Evolutionary conservation across 257 asterid genomes (phyloP), one percentile per base, ranked within the genome.

Genomic region (Thymus quinquecostatus): DNA sequence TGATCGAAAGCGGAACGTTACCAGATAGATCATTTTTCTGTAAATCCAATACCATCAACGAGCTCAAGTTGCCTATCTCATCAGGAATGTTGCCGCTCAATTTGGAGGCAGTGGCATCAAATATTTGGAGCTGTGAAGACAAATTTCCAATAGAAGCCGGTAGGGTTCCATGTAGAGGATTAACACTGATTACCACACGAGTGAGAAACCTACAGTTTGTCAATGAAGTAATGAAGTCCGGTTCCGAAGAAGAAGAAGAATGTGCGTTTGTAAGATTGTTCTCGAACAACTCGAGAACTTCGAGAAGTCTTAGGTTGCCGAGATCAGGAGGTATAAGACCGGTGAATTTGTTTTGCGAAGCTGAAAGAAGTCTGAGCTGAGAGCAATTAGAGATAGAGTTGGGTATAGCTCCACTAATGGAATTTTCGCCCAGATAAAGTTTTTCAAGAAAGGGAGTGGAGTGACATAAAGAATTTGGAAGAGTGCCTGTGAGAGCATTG

Each of bases 401-500:
- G 0, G 84, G 84, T 33, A 84, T 78, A 4, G 1, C 8, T 64
- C 84, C 83, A 36, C 13, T 66, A 1, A 79, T 7, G 11, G 41
- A 0, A 9, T 79, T 70, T 1, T 0, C 0, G 10, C 0, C 4
- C 13, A 79, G 77, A 1, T 1, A 5, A 38, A 79, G 27, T 1
- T 12, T 0, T 59, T 79, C 32, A 40, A 79, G 57, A 58, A 10
- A 0, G 5, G 74, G 68, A 49, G 61, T 13, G 10, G 2, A 2
- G 1, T 21, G 1, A 13, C 77, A 60, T 6, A 51, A 30, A 61
- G n/a, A 29, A 4, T 64, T 11, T 1, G 82, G 73, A 58, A 80
- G 77, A 59, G 12, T 21, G 2, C 85, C 85, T 30, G 74, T 48
- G 14, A 80, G 44, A 21, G 28, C 63, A 56, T 80, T 80, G 0